phyloP scores from a whole-genome alignment of 2,329 filamentous ascomycete species.

The Didymella segeticola region DNA sequence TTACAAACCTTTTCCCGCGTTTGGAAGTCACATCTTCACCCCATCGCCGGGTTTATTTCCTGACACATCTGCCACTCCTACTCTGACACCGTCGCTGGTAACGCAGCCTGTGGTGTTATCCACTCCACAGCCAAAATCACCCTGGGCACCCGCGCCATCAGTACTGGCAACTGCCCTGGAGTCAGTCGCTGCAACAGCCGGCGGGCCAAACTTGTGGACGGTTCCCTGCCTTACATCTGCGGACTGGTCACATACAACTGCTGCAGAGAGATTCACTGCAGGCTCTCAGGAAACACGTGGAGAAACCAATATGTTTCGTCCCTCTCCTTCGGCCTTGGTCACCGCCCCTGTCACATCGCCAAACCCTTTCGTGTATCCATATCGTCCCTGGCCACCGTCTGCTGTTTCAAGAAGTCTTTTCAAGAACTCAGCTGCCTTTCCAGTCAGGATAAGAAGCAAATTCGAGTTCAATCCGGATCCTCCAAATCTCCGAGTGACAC shows the following conservation, averaged over 20 bases:
- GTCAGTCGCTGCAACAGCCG: neutral
- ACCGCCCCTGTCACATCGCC: conserved; percentile 13
- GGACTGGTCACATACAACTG: too few species aligned
- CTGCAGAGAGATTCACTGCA: neutral
- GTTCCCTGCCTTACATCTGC: too few species aligned
- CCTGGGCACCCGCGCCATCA: too few species aligned
- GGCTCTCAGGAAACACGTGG: conserved; percentile 3
- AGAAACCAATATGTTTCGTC: neutral
- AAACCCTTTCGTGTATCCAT: conserved; percentile 10
- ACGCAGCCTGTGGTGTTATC: neutral
- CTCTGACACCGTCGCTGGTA: neutral
- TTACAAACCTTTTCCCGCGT: neutral
- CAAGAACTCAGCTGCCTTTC: neutral
- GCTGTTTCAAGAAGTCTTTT: neutral
- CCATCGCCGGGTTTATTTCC: neutral
- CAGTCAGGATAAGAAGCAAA: neutral
- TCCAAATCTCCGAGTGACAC: conserved; percentile 3
- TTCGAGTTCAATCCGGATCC: neutral
- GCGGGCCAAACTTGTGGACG: neutral
- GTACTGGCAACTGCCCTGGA: neutral
- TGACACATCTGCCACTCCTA: neutral
- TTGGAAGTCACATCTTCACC: neutral
- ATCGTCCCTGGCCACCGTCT: neutral
- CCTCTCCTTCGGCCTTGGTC: conserved; percentile 1
- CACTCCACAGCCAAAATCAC: neutral